phyloP scores from a whole-genome alignment of 2,329 filamentous ascomycete species.

The Trichoderma sp. region DNA sequence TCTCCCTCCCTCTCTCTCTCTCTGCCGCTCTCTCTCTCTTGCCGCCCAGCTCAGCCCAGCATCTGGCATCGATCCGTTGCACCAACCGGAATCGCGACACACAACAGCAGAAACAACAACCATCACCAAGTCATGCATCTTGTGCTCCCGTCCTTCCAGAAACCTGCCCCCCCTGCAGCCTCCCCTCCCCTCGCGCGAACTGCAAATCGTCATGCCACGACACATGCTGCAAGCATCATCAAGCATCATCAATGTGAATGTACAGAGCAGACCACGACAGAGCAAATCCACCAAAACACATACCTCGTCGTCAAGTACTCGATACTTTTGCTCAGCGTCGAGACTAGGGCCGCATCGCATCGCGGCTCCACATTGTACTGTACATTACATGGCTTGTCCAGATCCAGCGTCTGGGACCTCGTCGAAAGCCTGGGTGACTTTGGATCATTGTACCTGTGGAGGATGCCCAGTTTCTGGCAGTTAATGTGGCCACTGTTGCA shows the following conservation, averaged over 20 bases:
- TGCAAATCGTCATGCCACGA: slow-evolving; percentile 8
- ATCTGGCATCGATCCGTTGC: not conserved
- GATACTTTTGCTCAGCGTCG: slow-evolving; percentile 5
- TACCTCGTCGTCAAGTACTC: slow-evolving; percentile 11
- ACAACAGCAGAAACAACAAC: not conserved
- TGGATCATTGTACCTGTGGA: slow-evolving; percentile 14
- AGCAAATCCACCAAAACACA: not conserved
- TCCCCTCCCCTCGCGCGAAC: not conserved
- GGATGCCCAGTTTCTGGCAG: not conserved
- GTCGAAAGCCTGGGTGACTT: slow-evolving; percentile 8
- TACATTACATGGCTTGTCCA: slow-evolving; percentile 8
- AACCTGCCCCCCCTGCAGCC: slow-evolving; percentile 5
- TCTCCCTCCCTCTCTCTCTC: too few species aligned
- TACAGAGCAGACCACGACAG: not conserved
- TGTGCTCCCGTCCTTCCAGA: slow-evolving; percentile 13
- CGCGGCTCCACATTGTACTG: slow-evolving; percentile 14
- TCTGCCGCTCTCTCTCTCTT: too few species aligned
- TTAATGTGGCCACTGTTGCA: slow-evolving; percentile 5
- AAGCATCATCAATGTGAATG: too few species aligned
- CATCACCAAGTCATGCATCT: not conserved
- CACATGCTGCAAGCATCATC: not conserved
- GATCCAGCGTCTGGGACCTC: slow-evolving; percentile 5
- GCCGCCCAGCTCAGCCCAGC: not conserved
- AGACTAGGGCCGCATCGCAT: slow-evolving; percentile 16
- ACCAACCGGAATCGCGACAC: not conserved